phyloP scores from a whole-genome alignment of 1,139 yeast genomes.

The Diutina sp. region DNA sequence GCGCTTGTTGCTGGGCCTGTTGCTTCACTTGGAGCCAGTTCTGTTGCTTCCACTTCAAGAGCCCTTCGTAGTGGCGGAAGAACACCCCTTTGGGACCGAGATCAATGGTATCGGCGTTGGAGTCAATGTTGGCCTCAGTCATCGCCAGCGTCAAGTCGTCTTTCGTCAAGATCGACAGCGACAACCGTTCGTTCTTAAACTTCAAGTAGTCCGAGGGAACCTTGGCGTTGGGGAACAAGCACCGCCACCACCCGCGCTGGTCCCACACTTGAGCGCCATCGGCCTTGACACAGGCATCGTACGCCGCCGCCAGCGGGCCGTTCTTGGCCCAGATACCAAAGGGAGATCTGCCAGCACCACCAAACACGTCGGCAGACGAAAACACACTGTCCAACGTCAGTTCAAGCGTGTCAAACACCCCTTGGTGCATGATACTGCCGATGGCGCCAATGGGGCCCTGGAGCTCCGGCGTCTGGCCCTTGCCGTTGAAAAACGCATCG shows the following conservation, averaged over 20 bases:
- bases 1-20: slow-evolving; percentile 11
- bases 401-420: neutral
- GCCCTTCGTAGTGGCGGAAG: slow-evolving; percentile 53
- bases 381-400: neutral
- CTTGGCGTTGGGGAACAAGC: slow-evolving; percentile 57
- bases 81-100: slow-evolving; percentile 26
- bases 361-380: slow-evolving; percentile 3
- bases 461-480: neutral
- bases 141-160: slow-evolving; percentile 30
- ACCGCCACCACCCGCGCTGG: slow-evolving; percentile 71
- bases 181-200: slow-evolving; percentile 13
- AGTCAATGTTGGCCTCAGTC: slow-evolving; percentile 5
- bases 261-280: slow-evolving; percentile 75
- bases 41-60: slow-evolving; percentile 47
- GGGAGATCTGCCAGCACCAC: slow-evolving; percentile 15
- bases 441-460: neutral
- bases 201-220: slow-evolving; percentile 23
- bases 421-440: neutral
- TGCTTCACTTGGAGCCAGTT: slow-evolving; percentile 35
- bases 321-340: slow-evolving; percentile 45
- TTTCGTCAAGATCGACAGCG: slow-evolving; percentile 29
- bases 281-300: slow-evolving; percentile 46
- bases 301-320: slow-evolving; percentile 49
- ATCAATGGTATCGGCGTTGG: slow-evolving; percentile 15
- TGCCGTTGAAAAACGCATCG: neutral